Conservation (phyloP, 441 rosid genomes). For the Populus hybrid region DNA sequence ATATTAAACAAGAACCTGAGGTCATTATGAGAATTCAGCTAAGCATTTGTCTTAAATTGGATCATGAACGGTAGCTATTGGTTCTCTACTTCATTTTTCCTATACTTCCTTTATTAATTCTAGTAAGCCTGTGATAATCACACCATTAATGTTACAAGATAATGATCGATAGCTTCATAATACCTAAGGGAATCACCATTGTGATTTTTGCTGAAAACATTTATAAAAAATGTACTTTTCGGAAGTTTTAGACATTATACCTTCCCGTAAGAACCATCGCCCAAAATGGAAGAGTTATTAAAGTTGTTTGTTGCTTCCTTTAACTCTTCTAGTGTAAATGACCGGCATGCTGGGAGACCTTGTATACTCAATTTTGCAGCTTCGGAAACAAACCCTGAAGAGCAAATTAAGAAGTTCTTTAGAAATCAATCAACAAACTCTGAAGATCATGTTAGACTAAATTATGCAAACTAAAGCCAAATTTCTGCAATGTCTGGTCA, state of each 20-base stretch:
- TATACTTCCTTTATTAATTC: neutral
- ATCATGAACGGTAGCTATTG: neutral
- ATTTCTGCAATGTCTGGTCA: neutral
- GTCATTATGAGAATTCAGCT: too few relatives aligned
- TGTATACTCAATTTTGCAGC: slow-evolving; percentile 35
- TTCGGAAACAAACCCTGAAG: slow-evolving; percentile 39
- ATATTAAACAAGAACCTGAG: too few relatives aligned
- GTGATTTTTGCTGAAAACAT: neutral
- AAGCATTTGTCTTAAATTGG: neutral
- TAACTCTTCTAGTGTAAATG: slow-evolving; percentile 46
- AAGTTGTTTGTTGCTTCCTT: slow-evolving; percentile 48
- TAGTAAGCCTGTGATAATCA: neutral
- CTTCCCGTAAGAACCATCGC: slow-evolving; percentile 54
- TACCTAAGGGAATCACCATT: neutral
- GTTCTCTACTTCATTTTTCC: neutral
- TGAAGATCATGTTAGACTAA: neutral
- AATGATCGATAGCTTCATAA: neutral
- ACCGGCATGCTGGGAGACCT: slow-evolving; percentile 39
- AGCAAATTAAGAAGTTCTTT: neutral
- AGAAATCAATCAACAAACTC: neutral
- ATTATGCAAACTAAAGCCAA: neutral
- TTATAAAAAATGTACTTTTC: neutral
- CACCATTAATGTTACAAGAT: neutral
- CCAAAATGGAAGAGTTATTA: slow-evolving; percentile 32
- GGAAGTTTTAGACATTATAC: slow-evolving; percentile 21